These are phyloP conservation scores for Eimeria praecox DNA, from an alignment of 169 alveolate species.

Conservation along the genomic window DNA sequence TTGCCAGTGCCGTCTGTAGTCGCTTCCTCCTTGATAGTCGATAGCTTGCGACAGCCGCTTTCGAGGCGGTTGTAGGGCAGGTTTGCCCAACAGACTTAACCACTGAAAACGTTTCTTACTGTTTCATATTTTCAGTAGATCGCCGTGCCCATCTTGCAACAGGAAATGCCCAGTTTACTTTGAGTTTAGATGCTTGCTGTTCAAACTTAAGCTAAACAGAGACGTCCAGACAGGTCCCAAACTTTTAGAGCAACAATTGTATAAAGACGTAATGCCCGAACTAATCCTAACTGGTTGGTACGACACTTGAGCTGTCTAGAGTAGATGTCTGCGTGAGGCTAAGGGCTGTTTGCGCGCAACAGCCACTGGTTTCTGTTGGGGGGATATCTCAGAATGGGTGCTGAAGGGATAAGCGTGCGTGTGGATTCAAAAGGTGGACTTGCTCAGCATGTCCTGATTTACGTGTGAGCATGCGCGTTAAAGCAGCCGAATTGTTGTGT, in stretches of 20 bases:
- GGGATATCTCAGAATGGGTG: neutral
- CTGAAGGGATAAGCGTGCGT: neutral
- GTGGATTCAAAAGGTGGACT: neutral
- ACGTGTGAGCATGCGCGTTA: neutral
- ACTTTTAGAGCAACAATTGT: neutral
- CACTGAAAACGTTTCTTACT: neutral
- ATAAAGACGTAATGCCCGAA: neutral
- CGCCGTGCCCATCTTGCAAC: neutral
- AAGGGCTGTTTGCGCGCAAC: neutral
- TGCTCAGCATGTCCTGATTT: neutral
- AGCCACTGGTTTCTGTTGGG: neutral
- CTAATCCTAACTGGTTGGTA: neutral
- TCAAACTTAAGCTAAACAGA: neutral
- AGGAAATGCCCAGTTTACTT: neutral
- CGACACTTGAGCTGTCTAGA: neutral
- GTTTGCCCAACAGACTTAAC: neutral
- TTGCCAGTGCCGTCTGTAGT: conserved; percentile 13
- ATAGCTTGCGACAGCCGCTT: neutral
- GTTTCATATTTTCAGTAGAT: neutral
- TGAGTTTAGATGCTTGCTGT: neutral
- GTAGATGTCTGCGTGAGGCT: neutral
- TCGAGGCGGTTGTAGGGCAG: neutral
- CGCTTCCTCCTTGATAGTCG: neutral
- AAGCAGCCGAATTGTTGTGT: neutral
- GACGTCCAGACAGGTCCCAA: neutral